Evolutionary conservation across 805 yeast genomes (phyloP).

Genomic region (Saccharomycopsis sp.): DNA sequence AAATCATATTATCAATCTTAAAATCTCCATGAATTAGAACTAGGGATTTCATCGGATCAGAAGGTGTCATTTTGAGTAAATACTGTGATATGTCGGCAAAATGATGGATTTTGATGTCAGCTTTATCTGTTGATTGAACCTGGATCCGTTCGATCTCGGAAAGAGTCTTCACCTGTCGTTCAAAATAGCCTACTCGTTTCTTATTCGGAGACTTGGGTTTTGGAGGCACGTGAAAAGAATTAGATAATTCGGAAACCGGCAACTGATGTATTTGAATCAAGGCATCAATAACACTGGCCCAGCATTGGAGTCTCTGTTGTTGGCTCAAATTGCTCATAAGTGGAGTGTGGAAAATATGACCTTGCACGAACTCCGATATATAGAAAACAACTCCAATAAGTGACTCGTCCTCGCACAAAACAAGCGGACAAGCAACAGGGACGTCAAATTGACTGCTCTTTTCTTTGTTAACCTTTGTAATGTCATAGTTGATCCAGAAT

Average conservation of each 20-base stretch:
- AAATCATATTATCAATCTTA: slow-evolving; percentile 57
- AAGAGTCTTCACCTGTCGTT: slow-evolving; percentile 47
- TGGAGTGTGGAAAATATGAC: slow-evolving; percentile 51
- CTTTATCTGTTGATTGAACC: slow-evolving; percentile 33
- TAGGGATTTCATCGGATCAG: slow-evolving; percentile 36
- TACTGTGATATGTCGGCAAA: slow-evolving; percentile 38
- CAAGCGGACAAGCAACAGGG: slow-evolving; percentile 48
- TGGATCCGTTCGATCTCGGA: slow-evolving; percentile 36
- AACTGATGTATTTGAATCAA: slow-evolving; percentile 44
- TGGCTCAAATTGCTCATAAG: slow-evolving; percentile 33
- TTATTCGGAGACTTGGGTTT: slow-evolving; percentile 30
- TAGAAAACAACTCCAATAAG: slow-evolving; percentile 49
- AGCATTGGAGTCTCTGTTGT: slow-evolving; percentile 29
- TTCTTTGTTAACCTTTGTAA: slow-evolving; percentile 22
- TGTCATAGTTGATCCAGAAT: slow-evolving; percentile 36
- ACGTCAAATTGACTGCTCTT: slow-evolving; percentile 27
- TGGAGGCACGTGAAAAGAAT: slow-evolving; percentile 35
- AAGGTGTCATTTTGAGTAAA: slow-evolving; percentile 39
- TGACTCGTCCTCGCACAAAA: slow-evolving; percentile 49
- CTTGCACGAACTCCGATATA: slow-evolving; percentile 53
- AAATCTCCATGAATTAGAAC: slow-evolving; percentile 58
- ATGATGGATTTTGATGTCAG: slow-evolving; percentile 33
- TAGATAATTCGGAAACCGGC: slow-evolving; percentile 37
- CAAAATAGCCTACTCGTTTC: slow-evolving; percentile 35
- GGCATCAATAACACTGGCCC: slow-evolving; percentile 45